Conservation (phyloP, 2,329 filamentous ascomycete species). For the Diplodia corticola region DNA sequence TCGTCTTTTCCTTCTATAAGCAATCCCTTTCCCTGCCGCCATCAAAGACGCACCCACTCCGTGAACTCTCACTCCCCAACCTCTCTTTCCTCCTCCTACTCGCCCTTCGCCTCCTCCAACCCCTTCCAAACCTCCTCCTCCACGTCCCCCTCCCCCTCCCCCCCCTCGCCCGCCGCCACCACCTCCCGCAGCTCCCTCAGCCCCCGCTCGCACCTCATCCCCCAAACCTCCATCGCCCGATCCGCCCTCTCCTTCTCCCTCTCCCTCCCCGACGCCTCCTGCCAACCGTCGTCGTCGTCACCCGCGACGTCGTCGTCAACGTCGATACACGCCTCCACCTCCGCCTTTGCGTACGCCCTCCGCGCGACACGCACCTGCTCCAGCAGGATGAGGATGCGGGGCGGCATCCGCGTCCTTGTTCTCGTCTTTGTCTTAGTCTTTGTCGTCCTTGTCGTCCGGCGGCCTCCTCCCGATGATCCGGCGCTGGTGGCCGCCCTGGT, state of each 20-base stretch:
- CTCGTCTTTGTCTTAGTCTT: background rate
- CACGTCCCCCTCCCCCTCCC: background rate
- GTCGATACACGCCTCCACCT: background rate
- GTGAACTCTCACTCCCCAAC: background rate
- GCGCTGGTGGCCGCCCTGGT: no score
- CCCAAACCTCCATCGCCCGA: background rate
- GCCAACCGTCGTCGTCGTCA: background rate
- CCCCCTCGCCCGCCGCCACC: background rate
- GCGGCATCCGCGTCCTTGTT: background rate
- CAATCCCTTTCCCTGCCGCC: no score
- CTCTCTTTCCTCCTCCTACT: no score
- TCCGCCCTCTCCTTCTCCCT: background rate
- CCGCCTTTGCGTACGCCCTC: background rate
- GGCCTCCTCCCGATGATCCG: no score
- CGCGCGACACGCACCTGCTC: constrained; percentile 2
- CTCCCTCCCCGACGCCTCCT: background rate
- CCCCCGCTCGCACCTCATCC: background rate
- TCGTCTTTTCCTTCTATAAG: no score
- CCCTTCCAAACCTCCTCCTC: background rate
- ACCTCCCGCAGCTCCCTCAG: background rate
- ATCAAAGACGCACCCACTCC: background rate
- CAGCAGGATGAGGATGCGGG: background rate
- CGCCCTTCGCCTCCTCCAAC: background rate
- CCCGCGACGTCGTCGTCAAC: background rate
- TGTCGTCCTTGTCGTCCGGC: no score